Evolutionary conservation across 768 basidiomycete species (phyloP), one percentile per base, ranked within the genome.

Genomic region (Amanita phalloides): DNA sequence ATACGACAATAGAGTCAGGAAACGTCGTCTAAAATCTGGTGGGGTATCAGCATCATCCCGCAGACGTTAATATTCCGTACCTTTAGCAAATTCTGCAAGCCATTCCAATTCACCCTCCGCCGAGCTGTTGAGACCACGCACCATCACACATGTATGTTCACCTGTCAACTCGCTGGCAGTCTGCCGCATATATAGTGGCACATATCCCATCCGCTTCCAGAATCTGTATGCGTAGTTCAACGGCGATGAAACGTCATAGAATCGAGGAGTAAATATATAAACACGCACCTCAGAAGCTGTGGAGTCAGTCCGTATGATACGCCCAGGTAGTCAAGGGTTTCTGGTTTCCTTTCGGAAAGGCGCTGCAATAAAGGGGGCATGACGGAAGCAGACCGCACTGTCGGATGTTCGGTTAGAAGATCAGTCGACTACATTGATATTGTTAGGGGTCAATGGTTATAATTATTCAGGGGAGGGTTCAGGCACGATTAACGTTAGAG

Each of bases 61-160:
- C 14, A 21, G 25, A 46, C n/a, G 17, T 14, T 13, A 36, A 39
- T 20, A 21, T 1, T 8, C 7, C 71, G 23, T 37, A 87, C 89
- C 89, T 69, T 82, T 82, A 14, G 91, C 78, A 66, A 99, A 97
- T 62, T 92, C 93, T 17, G 77, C 72, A 35, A 99, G 61, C 93
- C 95, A 98, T 45, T 81, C 81, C 36, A 89, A 65, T 54, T 85
- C 84, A 28, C 68, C 63, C 38, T 76, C 79, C 13, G 66, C 66
- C 35, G 76, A 83, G 62, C 75, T 86, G 63, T 81, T 85, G 64
- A 98, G 68, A 0, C 88, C 85, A 30, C 90, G 78, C 0, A 95
- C 79, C 96, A 99, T 98, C 33, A 97, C 85, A 61, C 92, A 94
- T 0, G 90, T 89, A 62, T 96, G 87, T 67, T 99, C 96, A 36